phyloP scores from a whole-genome alignment of 257 asterid genomes.

The Handroanthus guayacan region DNA sequence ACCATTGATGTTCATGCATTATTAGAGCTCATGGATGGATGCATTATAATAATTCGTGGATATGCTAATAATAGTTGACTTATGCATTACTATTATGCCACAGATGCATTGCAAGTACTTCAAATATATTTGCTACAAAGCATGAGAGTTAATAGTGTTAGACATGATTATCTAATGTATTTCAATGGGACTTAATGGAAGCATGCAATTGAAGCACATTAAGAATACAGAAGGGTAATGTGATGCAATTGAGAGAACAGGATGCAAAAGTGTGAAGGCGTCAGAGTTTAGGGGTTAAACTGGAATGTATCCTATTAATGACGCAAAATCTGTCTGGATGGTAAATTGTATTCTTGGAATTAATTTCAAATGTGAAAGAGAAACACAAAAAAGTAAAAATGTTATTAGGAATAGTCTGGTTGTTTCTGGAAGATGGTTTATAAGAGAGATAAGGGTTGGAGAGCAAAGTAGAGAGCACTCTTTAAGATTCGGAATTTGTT shows the following conservation, averaged over 20 bases:
- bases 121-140: background rate
- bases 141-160: background rate
- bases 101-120: background rate
- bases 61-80: too few relatives aligned
- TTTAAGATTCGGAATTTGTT: background rate
- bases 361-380: background rate
- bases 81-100: background rate
- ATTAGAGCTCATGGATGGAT: too few relatives aligned
- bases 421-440: background rate
- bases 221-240: too few relatives aligned
- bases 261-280: too few relatives aligned
- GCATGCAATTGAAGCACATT: background rate
- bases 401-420: background rate
- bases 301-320: background rate
- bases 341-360: too few relatives aligned
- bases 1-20: background rate
- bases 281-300: too few relatives aligned
- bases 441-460: background rate
- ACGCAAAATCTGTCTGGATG: background rate
- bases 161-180: background rate
- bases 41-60: too few relatives aligned
- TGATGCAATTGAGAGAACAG: too few relatives aligned
- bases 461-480: slow-evolving; percentile 13
- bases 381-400: slow-evolving; percentile 1
- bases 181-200: background rate